Evolutionary conservation across 1,139 yeast species (phyloP), one percentile per base, ranked within the genome.

Genomic region (Candida tetrigidarum): DNA sequence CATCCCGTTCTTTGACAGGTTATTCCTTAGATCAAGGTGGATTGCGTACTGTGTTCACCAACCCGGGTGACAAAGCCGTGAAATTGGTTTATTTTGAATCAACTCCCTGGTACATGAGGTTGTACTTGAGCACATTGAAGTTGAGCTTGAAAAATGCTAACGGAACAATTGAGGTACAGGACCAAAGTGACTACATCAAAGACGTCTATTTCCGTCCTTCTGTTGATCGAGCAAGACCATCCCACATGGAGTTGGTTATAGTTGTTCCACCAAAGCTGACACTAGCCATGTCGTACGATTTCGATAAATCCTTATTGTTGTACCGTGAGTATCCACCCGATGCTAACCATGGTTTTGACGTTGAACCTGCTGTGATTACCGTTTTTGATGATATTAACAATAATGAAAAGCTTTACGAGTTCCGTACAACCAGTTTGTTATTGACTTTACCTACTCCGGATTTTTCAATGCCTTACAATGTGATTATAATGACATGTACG

Each of bases 401-500:
- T 5, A 50, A 63, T 1, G 49, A 50, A 30, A 47, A 54, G n/a
- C 16, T 32, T 32, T 89, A 88, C 55, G 78, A 82, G 42, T 63
- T 85, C 49, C 77, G 99, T 58, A 90, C 98, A 0, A 83, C 97
- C 1, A 87, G 97, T 37, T 76, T 92, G 44, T 71, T 95, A 47
- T 73, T 95, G 40, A 83, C 96, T 0, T 75, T 95, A 43, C 97
- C 99, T 2, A 95, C 98, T 0, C 99, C 99, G 0, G 99, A 95
- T 69, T 95, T 95, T 65, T 88, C 96, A 49, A 95, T 95, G 99
- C 99, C 99, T 1, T 95, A 95, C 63, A 95, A 95, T 59, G 99
- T 95, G 39, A 93, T 95, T 49, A 95, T 95, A 40, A 74, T 95
- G 51, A 89, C 98, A 0, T 89, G 97, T 19, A 95, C 99, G 0